Evolutionary conservation across 1,139 yeast genomes (phyloP).

Genomic region (Arxiozyma heterogenica): DNA sequence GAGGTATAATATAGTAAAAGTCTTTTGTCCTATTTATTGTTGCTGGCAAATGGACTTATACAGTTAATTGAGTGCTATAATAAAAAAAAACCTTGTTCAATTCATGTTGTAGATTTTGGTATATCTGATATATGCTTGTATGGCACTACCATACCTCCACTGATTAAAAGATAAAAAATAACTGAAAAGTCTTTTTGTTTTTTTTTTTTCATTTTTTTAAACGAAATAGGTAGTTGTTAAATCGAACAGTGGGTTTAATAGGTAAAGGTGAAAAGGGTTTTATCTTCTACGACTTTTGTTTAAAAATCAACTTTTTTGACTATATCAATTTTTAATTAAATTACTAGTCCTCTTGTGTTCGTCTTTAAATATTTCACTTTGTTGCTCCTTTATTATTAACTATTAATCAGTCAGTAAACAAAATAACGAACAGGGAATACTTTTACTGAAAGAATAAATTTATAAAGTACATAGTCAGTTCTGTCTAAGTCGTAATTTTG

Average conservation of each 20-base stretch:
- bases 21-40: too few relatives aligned
- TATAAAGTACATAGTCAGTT: neutral
- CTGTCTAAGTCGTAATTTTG: neutral
- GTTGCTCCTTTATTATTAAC: neutral
- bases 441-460: neutral
- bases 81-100: neutral
- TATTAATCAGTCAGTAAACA: neutral
- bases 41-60: too few relatives aligned
- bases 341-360: too few relatives aligned
- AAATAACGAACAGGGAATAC: neutral
- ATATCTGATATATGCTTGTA: too few relatives aligned
- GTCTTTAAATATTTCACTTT: too few relatives aligned
- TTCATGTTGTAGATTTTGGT: neutral
- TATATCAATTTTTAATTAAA: too few relatives aligned
- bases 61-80: too few relatives aligned
- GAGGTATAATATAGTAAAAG: too few relatives aligned
- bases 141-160: neutral
- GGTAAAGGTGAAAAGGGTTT: neutral
- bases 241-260: neutral
- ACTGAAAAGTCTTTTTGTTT: neutral
- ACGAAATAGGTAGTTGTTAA: neutral
- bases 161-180: too few relatives aligned
- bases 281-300: neutral
- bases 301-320: too few relatives aligned
- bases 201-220: too few relatives aligned